Evolutionary conservation across 139 green algal genomes (phyloP).

Genomic region (Pseudopediastrum boryanum): DNA sequence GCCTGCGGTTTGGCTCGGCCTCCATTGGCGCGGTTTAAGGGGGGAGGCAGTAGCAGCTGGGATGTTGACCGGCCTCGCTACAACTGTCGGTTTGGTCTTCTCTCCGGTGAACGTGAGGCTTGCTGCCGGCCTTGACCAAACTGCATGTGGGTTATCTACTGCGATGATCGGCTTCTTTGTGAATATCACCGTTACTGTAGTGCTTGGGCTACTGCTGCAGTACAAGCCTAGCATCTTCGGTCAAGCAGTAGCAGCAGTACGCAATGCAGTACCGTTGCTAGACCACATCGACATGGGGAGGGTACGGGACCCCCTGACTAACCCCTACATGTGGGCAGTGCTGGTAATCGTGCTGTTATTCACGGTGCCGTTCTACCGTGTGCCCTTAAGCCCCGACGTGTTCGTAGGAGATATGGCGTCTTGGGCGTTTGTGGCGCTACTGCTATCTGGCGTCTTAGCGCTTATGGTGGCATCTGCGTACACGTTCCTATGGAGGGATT

Average conservation of each 20-base stretch:
- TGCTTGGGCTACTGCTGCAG: slow-evolving; percentile 42
- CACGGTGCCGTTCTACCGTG: slow-evolving; percentile 52
- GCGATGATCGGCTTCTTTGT: slow-evolving; percentile 54
- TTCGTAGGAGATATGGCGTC: slow-evolving; percentile 49
- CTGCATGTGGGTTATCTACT: slow-evolving; percentile 46
- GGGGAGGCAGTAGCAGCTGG: slow-evolving; percentile 46
- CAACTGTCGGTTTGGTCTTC: slow-evolving; percentile 53
- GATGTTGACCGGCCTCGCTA: slow-evolving; percentile 39
- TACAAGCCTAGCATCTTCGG: slow-evolving; percentile 18
- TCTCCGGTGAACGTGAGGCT: slow-evolving; percentile 36
- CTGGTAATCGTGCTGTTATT: slow-evolving; percentile 47
- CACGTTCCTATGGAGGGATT: slow-evolving; percentile 46
- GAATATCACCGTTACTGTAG: slow-evolving; percentile 46
- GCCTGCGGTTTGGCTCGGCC: slow-evolving; percentile 53
- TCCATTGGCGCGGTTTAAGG: slow-evolving; percentile 55
- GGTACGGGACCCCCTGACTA: slow-evolving; percentile 32
- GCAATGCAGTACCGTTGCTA: slow-evolving; percentile 2
- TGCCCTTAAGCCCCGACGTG: slow-evolving; percentile 24
- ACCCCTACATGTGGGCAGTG: slow-evolving; percentile 23
- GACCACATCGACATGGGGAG: slow-evolving; percentile 48
- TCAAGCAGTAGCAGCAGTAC: not conserved
- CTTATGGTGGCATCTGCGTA: slow-evolving; percentile 37
- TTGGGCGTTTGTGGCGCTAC: slow-evolving; percentile 53
- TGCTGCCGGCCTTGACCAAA: slow-evolving; percentile 36
- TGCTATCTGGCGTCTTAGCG: slow-evolving; percentile 44